Evolutionary conservation across 352 stramenopile genomes (phyloP).

Genomic region (Phytophthora capsici): DNA sequence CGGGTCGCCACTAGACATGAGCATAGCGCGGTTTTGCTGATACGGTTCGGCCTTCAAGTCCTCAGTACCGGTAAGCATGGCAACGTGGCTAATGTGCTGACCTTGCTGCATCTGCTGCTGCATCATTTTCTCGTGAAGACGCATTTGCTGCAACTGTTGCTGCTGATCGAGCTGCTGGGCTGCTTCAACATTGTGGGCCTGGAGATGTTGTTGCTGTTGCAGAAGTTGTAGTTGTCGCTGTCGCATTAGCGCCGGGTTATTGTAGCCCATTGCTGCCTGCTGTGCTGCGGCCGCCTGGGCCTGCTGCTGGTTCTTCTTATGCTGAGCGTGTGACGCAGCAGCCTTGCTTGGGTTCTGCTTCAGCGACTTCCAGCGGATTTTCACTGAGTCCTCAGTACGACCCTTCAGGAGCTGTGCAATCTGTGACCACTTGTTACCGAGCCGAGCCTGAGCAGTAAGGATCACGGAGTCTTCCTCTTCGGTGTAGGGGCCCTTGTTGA

Average conservation of each 20-base stretch:
- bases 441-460: conserved; percentile 85
- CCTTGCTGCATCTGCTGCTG: conserved; percentile 77
- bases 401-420: conserved; percentile 94
- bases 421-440: conserved; percentile 97
- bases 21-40: conserved; percentile 32
- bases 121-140: conserved; percentile 68
- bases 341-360: conserved; percentile 88
- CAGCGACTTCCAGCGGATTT: conserved; percentile 92
- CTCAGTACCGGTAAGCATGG: conserved; percentile 46
- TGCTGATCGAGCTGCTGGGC: conserved; percentile 74
- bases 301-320: conserved; percentile 82
- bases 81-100: conserved; percentile 52
- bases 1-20: conserved; percentile 39
- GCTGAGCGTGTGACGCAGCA: conserved; percentile 72
- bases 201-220: conserved; percentile 76
- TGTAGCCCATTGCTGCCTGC: conserved; percentile 56
- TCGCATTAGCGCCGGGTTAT: conserved; percentile 68
- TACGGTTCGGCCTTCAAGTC: conserved; percentile 51
- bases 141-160: conserved; percentile 77
- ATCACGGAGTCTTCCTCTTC: conserved; percentile 95
- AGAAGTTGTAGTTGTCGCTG: conserved; percentile 74
- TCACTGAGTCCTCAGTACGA: conserved; percentile 93
- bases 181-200: conserved; percentile 66
- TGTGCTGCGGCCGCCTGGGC: conserved; percentile 48
- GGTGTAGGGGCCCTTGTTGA: conserved; percentile 96